Conservation (phyloP, 1,284 basidiomycete genomes). For the Inonotus obliquus region DNA sequence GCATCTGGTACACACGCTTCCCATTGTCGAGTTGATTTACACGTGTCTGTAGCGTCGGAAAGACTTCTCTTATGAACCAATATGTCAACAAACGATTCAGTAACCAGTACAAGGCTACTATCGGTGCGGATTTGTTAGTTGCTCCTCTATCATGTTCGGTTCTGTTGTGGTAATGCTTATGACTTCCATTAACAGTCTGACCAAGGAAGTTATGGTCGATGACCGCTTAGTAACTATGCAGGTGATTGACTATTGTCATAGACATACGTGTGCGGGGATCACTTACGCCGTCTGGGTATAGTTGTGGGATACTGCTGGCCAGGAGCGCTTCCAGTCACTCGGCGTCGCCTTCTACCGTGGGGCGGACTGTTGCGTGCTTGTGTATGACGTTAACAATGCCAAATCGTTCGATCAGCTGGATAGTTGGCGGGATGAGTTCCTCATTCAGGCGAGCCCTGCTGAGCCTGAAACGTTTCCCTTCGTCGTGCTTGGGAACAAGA, state of each 20-base stretch:
- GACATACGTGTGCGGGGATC: not conserved
- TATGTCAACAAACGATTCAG: constrained; percentile 99
- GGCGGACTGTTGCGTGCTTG: constrained; percentile 98
- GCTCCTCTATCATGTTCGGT: not conserved
- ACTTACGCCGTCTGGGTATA: constrained; percentile 28
- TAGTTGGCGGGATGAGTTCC: constrained; percentile 96
- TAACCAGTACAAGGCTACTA: constrained; percentile 99
- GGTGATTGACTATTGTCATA: constrained; percentile 42
- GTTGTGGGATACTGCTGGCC: constrained; percentile 99
- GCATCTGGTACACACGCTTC: not conserved
- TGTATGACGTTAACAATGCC: constrained; percentile 98
- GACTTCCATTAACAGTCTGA: constrained; percentile 57
- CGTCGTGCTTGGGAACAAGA: constrained; percentile 98
- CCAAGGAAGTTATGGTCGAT: constrained; percentile 98
- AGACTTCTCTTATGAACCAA: constrained; percentile 99
- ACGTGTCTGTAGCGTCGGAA: constrained; percentile 75
- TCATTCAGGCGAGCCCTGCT: constrained; percentile 96
- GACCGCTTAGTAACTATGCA: constrained; percentile 99
- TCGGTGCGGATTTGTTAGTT: constrained; percentile 85
- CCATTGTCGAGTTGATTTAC: not conserved
- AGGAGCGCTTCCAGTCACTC: constrained; percentile 98
- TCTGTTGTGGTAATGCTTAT: constrained; percentile 12
- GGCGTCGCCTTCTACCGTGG: constrained; percentile 99
- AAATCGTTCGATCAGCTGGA: constrained; percentile 98
- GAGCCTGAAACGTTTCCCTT: constrained; percentile 99